A percentile compares a stretch with the other conserved stretches of the same genome.
phyloP scores from a whole-genome alignment of 1,284 basidiomycete genomes.

The Singerocomus rubriflavus region DNA sequence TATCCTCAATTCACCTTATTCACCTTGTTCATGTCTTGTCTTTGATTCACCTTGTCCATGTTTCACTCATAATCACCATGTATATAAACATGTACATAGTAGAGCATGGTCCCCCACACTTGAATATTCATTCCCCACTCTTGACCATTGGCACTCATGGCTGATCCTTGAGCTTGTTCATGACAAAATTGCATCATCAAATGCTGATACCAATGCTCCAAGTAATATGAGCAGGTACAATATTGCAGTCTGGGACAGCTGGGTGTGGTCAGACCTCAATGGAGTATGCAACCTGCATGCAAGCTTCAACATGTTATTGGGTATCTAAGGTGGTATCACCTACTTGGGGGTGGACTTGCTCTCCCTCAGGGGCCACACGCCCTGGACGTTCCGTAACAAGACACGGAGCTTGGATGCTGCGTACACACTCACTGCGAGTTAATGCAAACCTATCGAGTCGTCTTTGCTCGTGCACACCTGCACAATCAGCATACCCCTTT shows the following conservation, averaged over 20 bases:
- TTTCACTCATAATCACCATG: no score
- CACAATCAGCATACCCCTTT: no score
- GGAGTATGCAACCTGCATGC: conserved; percentile 94
- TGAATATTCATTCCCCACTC: no score
- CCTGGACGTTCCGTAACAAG: conserved; percentile 86
- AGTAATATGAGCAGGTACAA: conserved; percentile 83
- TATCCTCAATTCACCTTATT: no score
- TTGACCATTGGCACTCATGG: no score
- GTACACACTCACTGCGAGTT: conserved; percentile 66
- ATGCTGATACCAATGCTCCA: conserved; percentile 14
- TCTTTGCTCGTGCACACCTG: no score
- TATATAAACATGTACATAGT: no score
- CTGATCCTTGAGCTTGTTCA: no score
- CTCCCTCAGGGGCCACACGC: conserved; percentile 81
- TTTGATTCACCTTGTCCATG: no score
- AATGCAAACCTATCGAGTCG: conserved; percentile 78
- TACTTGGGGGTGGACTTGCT: conserved; percentile 92
- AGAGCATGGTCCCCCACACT: no score
- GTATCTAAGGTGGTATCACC: conserved; percentile 84
- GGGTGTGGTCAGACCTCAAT: conserved; percentile 86
- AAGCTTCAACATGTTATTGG: conserved; percentile 84
- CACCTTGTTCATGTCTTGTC: no score
- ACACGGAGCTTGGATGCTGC: conserved; percentile 63
- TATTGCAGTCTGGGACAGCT: conserved; percentile 70
- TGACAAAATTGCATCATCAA: conserved; percentile 13